phyloP scores from a whole-genome alignment of 495 filamentous ascomycete genomes.

The Acidiella bohemica region DNA sequence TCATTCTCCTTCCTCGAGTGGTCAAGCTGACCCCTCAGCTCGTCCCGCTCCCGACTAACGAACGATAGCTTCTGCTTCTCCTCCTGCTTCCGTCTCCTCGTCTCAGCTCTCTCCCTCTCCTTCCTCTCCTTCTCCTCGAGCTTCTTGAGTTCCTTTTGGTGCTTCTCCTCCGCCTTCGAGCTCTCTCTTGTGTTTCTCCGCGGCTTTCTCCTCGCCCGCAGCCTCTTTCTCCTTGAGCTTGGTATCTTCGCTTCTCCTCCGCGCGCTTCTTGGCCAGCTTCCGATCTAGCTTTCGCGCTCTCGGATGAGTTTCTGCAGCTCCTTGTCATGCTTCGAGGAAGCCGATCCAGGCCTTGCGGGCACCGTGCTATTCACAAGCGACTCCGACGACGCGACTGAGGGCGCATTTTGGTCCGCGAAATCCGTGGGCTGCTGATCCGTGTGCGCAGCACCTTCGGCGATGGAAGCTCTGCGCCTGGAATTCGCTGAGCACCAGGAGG shows the following conservation, averaged over 20 bases:
- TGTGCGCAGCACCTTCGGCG: conserved; percentile 12
- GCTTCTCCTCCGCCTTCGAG: conserved; percentile 50
- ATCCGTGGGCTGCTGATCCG: neutral
- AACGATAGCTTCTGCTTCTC: conserved; percentile 23
- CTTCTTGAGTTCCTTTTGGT: conserved; percentile 46
- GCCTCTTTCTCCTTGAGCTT: conserved; percentile 30
- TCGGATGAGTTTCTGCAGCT: conserved; percentile 59
- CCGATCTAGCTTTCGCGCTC: conserved; percentile 56
- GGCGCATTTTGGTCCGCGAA: too few relatives aligned
- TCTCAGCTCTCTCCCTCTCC: conserved; percentile 27
- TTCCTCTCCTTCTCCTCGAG: conserved; percentile 42
- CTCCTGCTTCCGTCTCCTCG: conserved; percentile 23
- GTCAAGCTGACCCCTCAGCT: conserved; percentile 24
- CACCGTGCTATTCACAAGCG: too few relatives aligned
- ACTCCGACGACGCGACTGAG: too few relatives aligned
- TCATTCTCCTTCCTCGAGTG: conserved; percentile 25
- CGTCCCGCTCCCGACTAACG: conserved; percentile 27
- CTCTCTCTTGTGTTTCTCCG: conserved; percentile 47
- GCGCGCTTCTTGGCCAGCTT: conserved; percentile 43
- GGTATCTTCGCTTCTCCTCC: conserved; percentile 34
- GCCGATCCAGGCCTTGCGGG: too few relatives aligned
- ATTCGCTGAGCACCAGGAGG: too few relatives aligned
- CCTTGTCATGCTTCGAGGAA: conserved; percentile 65
- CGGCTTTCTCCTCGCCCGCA: conserved; percentile 33
- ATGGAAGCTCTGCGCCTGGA: too few relatives aligned